Evolutionary conservation across 371 early-diverging fungal species (phyloP), one percentile per base, ranked within the genome.

Genomic region (Apophysomyces sp.): DNA sequence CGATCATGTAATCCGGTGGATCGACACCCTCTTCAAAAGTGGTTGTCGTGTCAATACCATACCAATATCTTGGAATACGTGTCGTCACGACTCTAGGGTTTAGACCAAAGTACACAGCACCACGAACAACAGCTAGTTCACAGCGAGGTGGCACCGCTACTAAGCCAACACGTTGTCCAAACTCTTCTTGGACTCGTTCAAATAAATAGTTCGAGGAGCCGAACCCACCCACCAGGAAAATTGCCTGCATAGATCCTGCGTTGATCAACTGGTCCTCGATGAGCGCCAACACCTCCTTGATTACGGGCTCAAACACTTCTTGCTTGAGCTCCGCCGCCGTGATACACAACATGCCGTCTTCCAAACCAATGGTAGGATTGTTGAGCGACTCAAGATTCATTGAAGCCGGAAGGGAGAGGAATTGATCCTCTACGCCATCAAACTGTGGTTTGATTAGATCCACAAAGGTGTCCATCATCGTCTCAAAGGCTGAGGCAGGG

Each of bases 161-260:
- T 16, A 74, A 62, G 16, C 78, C 78, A 18, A 81, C 73, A 21
- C 74, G 66, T 2, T 68, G 53, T 11, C 64, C 61, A 60, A 77
- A 76, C 7, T 76, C 67, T 27, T 66, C 53, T 36, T 72, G 73
- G 8, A 86, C 66, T 27, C 73, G 77, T 27, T 83, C 80, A 52
- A 78, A 76, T 44, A 86, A 56, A 61, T 82, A 83, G 58, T 78
- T 80, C 59, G 84, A 83, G 24, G 82, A 80, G 11, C 86, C 86
- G 61, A 86, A 86, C 30, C 86, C 86, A 58, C 86, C 86, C 3
- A 86, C 86, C 57, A 86, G 65, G 53, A 86, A 86, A 8, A 86
- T 58, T 4, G 84, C 83, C 52, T 78, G 72, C 27, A 81, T 55
- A 4, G 65, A 56, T 2, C 69, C 69, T 13, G 71, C 75, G 59